Evolutionary conservation across 768 basidiomycete species (phyloP).

Genomic region (Hypholoma sublateritium): DNA sequence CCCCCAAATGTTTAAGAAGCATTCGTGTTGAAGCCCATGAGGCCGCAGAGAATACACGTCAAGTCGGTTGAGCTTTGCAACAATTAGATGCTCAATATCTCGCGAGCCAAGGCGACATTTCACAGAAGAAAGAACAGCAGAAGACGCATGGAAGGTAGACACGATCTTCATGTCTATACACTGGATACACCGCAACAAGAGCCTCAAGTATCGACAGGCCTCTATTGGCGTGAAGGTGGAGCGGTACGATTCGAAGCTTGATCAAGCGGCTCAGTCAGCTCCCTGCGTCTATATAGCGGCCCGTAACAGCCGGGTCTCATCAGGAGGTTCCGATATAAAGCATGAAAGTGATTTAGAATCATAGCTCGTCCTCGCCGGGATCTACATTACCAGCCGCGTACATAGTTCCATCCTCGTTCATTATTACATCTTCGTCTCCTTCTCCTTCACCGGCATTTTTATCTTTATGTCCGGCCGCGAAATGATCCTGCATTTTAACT

Average conservation of each 20-base stretch:
- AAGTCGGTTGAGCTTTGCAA: conserved; percentile 65
- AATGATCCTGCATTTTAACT: conserved; percentile 46
- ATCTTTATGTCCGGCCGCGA: conserved; percentile 33
- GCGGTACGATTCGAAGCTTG: too few species aligned
- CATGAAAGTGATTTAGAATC: conserved; percentile 18
- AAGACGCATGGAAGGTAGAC: conserved; percentile 74
- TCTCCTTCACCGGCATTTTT: conserved; percentile 17
- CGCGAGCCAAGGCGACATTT: conserved; percentile 63
- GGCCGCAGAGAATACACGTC: conserved; percentile 67
- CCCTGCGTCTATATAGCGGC: background rate
- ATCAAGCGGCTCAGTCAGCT: too few species aligned
- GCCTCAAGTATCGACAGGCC: conserved; percentile 2
- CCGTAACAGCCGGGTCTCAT: background rate
- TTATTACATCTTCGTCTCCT: conserved; percentile 37
- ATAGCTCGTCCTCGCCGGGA: conserved; percentile 21
- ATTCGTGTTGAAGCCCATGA: conserved; percentile 61
- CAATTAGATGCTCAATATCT: conserved; percentile 61
- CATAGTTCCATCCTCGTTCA: conserved; percentile 67
- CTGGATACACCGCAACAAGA: background rate
- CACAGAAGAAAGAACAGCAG: conserved; percentile 67
- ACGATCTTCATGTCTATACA: conserved; percentile 51
- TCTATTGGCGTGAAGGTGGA: too few species aligned
- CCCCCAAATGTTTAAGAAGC: conserved; percentile 68
- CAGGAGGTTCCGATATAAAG: too few species aligned
- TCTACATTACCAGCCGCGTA: conserved; percentile 29